Evolutionary conservation across 1,139 yeast genomes (phyloP).

Genomic region (Yamadazyma dendronema): DNA sequence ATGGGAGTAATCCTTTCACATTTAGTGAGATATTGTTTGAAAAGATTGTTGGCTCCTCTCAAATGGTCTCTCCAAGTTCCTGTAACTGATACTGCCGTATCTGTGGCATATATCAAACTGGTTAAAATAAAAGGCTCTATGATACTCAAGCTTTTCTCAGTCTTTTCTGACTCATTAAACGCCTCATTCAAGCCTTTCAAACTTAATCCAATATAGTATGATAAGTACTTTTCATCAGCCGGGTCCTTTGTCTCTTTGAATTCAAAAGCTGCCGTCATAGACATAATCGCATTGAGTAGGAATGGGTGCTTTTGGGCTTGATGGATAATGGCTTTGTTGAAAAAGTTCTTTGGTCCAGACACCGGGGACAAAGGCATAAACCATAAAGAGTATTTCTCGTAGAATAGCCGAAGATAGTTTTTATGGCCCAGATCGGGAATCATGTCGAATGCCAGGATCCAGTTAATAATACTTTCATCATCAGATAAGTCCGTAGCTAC

Average conservation of each 20-base stretch:
- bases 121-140: constrained; percentile 19
- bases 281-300: constrained; percentile 16
- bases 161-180: constrained; percentile 15
- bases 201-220: constrained; percentile 12
- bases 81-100: constrained; percentile 14
- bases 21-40: constrained; percentile 15
- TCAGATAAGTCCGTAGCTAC: constrained; percentile 12
- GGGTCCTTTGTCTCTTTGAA: constrained; percentile 9
- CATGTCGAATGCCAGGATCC: constrained; percentile 15
- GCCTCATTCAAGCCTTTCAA: constrained; percentile 14
- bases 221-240: constrained; percentile 12
- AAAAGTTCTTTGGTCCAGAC: constrained; percentile 16
- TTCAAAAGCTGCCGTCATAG: constrained; percentile 18
- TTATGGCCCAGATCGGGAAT: constrained; percentile 11
- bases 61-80: constrained; percentile 21
- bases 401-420: constrained; percentile 16
- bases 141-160: constrained; percentile 9
- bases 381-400: constrained; percentile 19
- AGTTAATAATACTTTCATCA: constrained; percentile 9
- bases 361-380: constrained; percentile 17
- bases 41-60: constrained; percentile 18
- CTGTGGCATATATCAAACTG: constrained; percentile 18
- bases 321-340: constrained; percentile 14
- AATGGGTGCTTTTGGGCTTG: constrained; percentile 17
- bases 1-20: constrained; percentile 12